Evolutionary conservation across 805 yeast species (phyloP).

Genomic region (Cyberlindnera mississippiensis): DNA sequence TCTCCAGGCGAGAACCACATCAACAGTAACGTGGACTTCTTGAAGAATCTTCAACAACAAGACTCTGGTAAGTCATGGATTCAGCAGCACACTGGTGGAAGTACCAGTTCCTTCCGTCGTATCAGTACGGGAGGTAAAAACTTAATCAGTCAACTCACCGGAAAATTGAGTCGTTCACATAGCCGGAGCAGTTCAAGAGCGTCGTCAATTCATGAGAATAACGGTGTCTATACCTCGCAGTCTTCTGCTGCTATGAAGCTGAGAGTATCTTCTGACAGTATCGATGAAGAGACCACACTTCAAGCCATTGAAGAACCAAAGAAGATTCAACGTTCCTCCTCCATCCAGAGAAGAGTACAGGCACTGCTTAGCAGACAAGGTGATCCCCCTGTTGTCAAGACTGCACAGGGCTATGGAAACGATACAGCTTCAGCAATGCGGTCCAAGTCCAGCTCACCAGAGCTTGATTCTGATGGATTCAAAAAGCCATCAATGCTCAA

Average conservation of each 20-base stretch:
- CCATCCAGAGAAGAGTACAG: constrained; percentile 29
- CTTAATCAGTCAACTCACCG: constrained; percentile 26
- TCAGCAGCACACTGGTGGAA: constrained; percentile 32
- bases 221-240: constrained; percentile 14
- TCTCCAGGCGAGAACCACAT: constrained; percentile 27
- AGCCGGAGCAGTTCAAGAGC: constrained; percentile 28
- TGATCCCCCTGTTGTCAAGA: constrained; percentile 47
- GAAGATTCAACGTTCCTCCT: constrained; percentile 19
- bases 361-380: constrained; percentile 31
- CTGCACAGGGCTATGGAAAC: constrained; percentile 82
- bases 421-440: constrained; percentile 39
- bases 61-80: constrained; percentile 33
- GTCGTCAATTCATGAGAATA: constrained; percentile 27
- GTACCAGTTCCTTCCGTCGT: constrained; percentile 27
- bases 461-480: constrained; percentile 27
- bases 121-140: constrained; percentile 28
- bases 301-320: constrained; percentile 7
- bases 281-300: constrained; percentile 21
- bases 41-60: constrained; percentile 34
- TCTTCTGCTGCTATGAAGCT: constrained; percentile 15
- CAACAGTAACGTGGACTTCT: constrained; percentile 36
- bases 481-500: constrained; percentile 22
- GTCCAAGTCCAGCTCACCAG: constrained; percentile 33
- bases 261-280: constrained; percentile 24
- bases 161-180: constrained; percentile 26